Percentiles rank a stretch among this genome's conserved stretches.
These are phyloP conservation scores for Sclerotinia borealis DNA, from an alignment of 2,329 filamentous ascomycete genomes.

Conservation along the genomic window DNA sequence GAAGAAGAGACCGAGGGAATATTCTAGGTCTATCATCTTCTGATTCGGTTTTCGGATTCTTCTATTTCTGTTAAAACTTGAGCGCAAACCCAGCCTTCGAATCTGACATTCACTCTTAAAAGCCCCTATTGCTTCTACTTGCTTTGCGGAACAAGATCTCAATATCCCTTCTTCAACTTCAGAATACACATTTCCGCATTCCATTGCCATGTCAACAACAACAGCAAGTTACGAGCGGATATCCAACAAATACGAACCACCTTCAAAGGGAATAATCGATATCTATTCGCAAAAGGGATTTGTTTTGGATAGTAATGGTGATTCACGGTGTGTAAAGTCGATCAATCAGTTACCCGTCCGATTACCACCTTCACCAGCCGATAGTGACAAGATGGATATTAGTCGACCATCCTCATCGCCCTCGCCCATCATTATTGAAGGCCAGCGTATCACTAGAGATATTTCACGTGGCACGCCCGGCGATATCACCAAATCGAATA, in stretches of 20 bases:
- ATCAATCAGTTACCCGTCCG: slow-evolving; percentile 9
- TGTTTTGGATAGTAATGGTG: background rate
- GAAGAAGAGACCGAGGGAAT: background rate
- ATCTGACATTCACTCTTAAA: background rate
- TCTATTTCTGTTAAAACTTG: background rate
- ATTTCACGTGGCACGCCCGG: slow-evolving; percentile 29
- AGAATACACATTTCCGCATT: background rate
- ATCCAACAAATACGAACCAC: background rate
- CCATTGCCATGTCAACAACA: background rate
- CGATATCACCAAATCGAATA: slow-evolving; percentile 24
- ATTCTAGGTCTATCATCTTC: background rate
- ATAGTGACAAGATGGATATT: slow-evolving; percentile 24
- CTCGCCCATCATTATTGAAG: slow-evolving; percentile 16
- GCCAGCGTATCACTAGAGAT: slow-evolving; percentile 24
- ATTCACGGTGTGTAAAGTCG: slow-evolving; percentile 9
- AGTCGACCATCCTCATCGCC: slow-evolving; percentile 15
- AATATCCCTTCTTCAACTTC: background rate
- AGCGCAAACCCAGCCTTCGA: background rate
- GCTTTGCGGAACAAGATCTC: background rate
- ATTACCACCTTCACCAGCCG: slow-evolving; percentile 28
- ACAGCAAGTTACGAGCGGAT: background rate
- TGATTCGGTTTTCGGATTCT: background rate
- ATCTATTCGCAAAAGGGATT: background rate
- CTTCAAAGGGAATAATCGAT: background rate
- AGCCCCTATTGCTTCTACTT: background rate